Base-by-base conservation (phyloP, 1,139 yeast species). In the Suhomyces coccinellae region DNA sequence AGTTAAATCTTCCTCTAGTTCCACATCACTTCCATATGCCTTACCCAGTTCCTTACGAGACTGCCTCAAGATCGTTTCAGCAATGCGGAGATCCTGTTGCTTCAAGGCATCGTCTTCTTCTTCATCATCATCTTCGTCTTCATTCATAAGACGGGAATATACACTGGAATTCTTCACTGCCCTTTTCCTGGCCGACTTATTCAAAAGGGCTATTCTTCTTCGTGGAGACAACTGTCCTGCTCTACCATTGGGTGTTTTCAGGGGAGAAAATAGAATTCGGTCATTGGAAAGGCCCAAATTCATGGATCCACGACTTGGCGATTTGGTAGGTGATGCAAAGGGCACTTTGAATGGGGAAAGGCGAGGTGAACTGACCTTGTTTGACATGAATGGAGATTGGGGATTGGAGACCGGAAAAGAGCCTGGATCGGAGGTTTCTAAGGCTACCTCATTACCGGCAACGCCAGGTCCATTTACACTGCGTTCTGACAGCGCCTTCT, bases 141-240 rank as follows among this genome's bases (percentile, higher is more conserved):
- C 79, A 15, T 65, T 68, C 64, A 70, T 59, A 33, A 65, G 57
- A 33, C 59, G 60, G 4, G 65, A 59, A 47, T 71, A 69, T 3
- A 65, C 53, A 22, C 48, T 44, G 17, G 58, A 57, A 2, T 65
- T 59, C 34, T 61, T 54, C 27, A 67, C 59, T 0, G 87, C 83
- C 50, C 77, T 60, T 50, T 73, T 74, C 20, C 79, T 61, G 0
- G 87, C 87, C 6, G 82, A 71, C 39, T 58, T 59, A 49, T 81
- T 79, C 43, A 78, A 53, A 20, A 77, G 81, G 0, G 56, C 56
- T 43, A 70, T 49, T 52, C 83, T 54, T 48, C 68, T 76, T 45
- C 58, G 48, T 0, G 82, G 83, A 4, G 82, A 76, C 10, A 51
- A 62, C 24, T 71, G 60, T 0, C 82, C 81, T 1, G 78, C 72